Conservation (phyloP, 768 basidiomycete species). For the Suillus placidus region DNA sequence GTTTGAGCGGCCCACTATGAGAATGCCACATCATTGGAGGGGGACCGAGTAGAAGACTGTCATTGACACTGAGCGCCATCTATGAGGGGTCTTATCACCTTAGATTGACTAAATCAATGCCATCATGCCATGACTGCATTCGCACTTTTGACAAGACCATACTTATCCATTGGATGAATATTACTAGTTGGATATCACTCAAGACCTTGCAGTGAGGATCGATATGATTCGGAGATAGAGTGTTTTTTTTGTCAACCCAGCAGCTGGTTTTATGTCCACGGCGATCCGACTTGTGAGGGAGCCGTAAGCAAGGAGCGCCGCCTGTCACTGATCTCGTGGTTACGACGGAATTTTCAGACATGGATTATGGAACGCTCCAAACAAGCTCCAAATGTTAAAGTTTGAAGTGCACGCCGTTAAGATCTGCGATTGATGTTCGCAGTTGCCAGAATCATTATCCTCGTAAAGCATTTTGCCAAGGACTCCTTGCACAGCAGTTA, state of each 20-base stretch:
- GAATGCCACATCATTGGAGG: slow-evolving; percentile 13
- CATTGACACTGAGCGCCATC: neutral
- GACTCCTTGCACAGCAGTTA: slow-evolving; percentile 8
- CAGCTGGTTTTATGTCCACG: slow-evolving; percentile 4
- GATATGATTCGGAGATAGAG: neutral
- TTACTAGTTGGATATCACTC: neutral
- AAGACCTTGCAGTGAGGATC: neutral
- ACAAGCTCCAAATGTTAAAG: slow-evolving; percentile 2
- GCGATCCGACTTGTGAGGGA: neutral
- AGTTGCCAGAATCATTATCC: slow-evolving; percentile 5
- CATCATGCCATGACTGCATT: neutral
- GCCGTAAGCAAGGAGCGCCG: slow-evolving; percentile 6
- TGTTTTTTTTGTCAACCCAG: neutral
- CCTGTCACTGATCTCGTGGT: slow-evolving; percentile 7
- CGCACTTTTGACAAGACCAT: no score
- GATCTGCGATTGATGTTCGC: slow-evolving; percentile 6
- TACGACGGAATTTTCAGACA: slow-evolving; percentile 10
- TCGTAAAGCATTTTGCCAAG: slow-evolving; percentile 1
- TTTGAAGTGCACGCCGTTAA: slow-evolving; percentile 8
- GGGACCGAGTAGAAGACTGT: slow-evolving; percentile 24
- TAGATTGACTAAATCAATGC: neutral
- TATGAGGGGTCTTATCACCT: neutral
- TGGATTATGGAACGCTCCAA: slow-evolving; percentile 1
- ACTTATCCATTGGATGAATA: neutral
- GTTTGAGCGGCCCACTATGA: slow-evolving; percentile 23